Evolutionary conservation across 2,329 filamentous ascomycete species (phyloP).

Genomic region (Leptographium procerum): DNA sequence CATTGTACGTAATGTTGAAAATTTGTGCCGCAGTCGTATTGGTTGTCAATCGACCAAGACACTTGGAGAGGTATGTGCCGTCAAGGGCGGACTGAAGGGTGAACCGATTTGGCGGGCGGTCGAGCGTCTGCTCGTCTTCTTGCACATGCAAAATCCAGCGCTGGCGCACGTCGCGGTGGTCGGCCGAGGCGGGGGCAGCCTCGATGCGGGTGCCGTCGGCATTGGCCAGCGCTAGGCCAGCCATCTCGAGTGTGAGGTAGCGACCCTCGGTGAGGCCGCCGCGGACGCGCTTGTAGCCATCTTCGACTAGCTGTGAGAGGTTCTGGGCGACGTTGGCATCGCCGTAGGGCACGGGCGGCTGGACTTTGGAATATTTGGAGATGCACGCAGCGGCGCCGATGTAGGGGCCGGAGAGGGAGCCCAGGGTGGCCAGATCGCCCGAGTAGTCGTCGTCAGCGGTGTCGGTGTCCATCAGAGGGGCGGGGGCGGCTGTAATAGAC

Average conservation of each 20-base stretch:
- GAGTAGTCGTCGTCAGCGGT: not conserved
- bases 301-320: conserved; percentile 28
- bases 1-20: conserved; percentile 5
- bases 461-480: not conserved
- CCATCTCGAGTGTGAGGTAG: conserved; percentile 35
- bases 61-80: conserved; percentile 6
- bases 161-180: conserved; percentile 28
- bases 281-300: conserved; percentile 39
- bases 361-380: conserved; percentile 16
- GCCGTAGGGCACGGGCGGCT: conserved; percentile 34
- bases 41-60: not conserved
- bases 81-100: conserved; percentile 8
- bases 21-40: not conserved
- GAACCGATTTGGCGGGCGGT: not conserved
- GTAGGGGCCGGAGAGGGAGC: conserved; percentile 1
- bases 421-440: not conserved
- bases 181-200: conserved; percentile 13
- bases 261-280: conserved; percentile 43
- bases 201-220: conserved; percentile 12
- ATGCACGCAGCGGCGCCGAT: not conserved
- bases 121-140: not conserved
- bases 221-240: conserved; percentile 28
- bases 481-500: conserved; percentile 20
- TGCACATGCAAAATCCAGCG: conserved; percentile 29
- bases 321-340: conserved; percentile 20